Conservation (phyloP, 768 basidiomycete species). For the Auricularia heimuer region DNA sequence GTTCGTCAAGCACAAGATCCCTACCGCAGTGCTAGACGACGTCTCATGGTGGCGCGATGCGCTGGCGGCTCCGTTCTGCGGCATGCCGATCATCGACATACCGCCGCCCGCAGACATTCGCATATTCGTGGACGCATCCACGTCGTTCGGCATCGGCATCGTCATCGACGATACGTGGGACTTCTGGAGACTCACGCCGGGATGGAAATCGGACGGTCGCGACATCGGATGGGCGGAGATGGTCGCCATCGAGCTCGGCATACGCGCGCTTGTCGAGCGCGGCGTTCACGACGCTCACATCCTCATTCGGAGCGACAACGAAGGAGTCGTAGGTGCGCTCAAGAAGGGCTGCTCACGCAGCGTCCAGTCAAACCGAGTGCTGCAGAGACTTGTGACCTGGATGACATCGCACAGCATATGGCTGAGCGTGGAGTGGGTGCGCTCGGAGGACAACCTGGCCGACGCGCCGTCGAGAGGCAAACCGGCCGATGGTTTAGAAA, state of each 20-base stretch:
- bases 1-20: conserved; percentile 11
- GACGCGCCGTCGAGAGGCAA: conserved; percentile 23
- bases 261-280: conserved; percentile 6
- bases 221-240: conserved; percentile 10
- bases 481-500: too few species aligned
- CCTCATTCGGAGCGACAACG: conserved; percentile 18
- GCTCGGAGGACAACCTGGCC: conserved; percentile 20
- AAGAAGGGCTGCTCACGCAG: conserved; percentile 23
- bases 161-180: conserved; percentile 6
- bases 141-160: conserved; percentile 7
- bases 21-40: conserved; percentile 16
- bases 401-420: conserved; percentile 15
- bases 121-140: conserved; percentile 2
- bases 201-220: conserved; percentile 7
- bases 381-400: conserved; percentile 13
- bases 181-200: conserved; percentile 6
- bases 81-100: conserved; percentile 7
- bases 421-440: conserved; percentile 15
- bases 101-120: neutral
- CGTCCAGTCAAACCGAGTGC: conserved; percentile 20
- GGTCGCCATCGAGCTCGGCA: conserved; percentile 7
- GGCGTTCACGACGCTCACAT: conserved; percentile 18
- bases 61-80: neutral
- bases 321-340: conserved; percentile 26
- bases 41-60: conserved; percentile 24